Conservation (phyloP, 192 early-diverging fungal genomes). For the Chytriomyces sp. region DNA sequence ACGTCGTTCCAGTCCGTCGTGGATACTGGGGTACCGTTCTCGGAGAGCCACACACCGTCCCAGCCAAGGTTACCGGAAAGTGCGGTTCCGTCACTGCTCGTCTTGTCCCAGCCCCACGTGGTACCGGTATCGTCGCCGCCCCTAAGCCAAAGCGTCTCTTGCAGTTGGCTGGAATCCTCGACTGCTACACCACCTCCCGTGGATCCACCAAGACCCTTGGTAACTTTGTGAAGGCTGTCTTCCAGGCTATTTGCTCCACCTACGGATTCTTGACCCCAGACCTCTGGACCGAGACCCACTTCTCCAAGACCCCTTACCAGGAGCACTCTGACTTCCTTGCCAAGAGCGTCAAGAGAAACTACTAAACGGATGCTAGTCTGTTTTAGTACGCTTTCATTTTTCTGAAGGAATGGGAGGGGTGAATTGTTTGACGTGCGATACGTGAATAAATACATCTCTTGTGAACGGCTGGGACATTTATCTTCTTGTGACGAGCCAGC, state of each 20-base stretch:
- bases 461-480: too few species aligned
- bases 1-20: slow-evolving; percentile 96
- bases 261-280: slow-evolving; percentile 98
- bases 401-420: background rate
- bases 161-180: slow-evolving; percentile 94
- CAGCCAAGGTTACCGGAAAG: slow-evolving; percentile 95
- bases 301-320: slow-evolving; percentile 91
- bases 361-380: slow-evolving; percentile 24
- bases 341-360: slow-evolving; percentile 51
- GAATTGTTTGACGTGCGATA: too few species aligned
- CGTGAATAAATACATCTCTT: too few species aligned
- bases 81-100: slow-evolving; percentile 92
- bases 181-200: slow-evolving; percentile 95
- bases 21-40: slow-evolving; percentile 98
- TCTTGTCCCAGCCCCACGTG: slow-evolving; percentile 97
- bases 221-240: slow-evolving; percentile 99
- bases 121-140: slow-evolving; percentile 98
- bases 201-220: slow-evolving; percentile 98
- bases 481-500: too few species aligned
- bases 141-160: slow-evolving; percentile 97
- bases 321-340: slow-evolving; percentile 55
- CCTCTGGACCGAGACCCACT: slow-evolving; percentile 89
- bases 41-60: slow-evolving; percentile 98
- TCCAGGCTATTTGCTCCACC: slow-evolving; percentile 95
- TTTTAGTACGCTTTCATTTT: background rate